Percentiles rank a stretch among this genome's conserved stretches.
Conservation (phyloP, 331 rosid genomes). For the Malus hybrid region DNA sequence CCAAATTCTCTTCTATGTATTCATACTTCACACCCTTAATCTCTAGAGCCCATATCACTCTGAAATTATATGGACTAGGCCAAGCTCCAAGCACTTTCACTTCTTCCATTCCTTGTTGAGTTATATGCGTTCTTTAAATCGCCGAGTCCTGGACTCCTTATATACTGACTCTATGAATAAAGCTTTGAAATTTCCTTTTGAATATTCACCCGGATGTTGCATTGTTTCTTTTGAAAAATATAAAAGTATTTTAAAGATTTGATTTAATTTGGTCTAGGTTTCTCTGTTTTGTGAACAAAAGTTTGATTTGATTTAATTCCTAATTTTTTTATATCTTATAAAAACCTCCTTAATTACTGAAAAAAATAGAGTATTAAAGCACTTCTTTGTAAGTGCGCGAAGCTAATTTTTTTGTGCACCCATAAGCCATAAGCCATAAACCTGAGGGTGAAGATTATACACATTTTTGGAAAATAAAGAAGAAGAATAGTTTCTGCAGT, state of each 20-base stretch:
- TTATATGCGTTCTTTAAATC: background rate
- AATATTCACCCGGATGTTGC: background rate
- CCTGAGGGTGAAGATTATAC: no score
- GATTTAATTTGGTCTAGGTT: background rate
- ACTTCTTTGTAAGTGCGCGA: no score
- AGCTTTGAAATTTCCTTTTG: background rate
- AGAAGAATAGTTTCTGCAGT: no score
- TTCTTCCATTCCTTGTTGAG: slow-evolving; percentile 2
- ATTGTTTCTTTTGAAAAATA: background rate
- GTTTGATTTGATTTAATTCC: no score
- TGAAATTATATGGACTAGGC: slow-evolving; percentile 9
- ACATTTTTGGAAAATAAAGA: no score
- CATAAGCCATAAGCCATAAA: no score
- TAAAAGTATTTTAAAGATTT: no score
- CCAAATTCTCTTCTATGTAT: slow-evolving; percentile 3
- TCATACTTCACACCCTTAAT: slow-evolving; percentile 14
- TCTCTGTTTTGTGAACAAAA: no score
- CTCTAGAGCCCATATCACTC: slow-evolving; percentile 17
- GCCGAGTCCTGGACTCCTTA: background rate
- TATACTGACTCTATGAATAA: background rate
- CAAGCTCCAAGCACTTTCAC: slow-evolving; percentile 10
- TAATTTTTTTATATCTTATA: no score
- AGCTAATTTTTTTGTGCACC: no score
- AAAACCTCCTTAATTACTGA: no score
- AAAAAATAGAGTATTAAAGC: no score